These are phyloP conservation scores for Paecilomyces sp. DNA, from an alignment of 2,329 filamentous ascomycete species.

Conservation along the genomic window DNA sequence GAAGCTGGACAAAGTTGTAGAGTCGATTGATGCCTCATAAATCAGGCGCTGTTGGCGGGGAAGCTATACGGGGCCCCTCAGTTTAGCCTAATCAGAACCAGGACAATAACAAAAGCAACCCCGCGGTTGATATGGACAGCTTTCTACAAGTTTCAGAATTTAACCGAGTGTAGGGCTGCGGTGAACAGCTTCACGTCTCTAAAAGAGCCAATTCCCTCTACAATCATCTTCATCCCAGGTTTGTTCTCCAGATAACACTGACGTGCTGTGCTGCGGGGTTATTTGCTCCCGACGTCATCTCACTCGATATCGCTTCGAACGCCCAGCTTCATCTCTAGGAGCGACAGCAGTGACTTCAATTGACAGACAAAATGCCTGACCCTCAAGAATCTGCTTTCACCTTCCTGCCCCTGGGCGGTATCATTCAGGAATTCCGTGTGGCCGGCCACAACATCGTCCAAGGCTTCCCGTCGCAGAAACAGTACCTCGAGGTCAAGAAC, in stretches of 20 bases:
- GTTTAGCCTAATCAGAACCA: not conserved
- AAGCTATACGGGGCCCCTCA: not conserved
- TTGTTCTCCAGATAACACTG: not conserved
- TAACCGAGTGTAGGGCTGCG: not conserved
- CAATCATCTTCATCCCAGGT: not conserved
- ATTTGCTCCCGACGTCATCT: not conserved
- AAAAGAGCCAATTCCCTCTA: not conserved
- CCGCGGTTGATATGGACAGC: not conserved
- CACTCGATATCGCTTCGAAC: not conserved
- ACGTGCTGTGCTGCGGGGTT: not conserved
- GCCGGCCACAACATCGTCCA: slow-evolving; percentile 81
- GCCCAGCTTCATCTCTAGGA: not conserved
- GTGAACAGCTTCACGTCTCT: not conserved
- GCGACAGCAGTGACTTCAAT: not conserved
- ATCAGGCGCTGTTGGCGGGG: not conserved
- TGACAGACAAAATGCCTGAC: slow-evolving; percentile 10
- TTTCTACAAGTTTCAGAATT: slow-evolving; percentile 4
- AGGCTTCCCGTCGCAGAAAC: slow-evolving; percentile 67
- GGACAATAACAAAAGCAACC: not conserved
- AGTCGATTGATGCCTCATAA: not conserved
- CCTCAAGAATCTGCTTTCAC: slow-evolving; percentile 32
- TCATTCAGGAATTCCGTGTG: slow-evolving; percentile 64
- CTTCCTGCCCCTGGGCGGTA: slow-evolving; percentile 39
- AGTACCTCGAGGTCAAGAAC: slow-evolving; percentile 67
- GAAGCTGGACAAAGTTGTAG: no score